Percentiles rank a stretch among this genome's conserved stretches.
These are phyloP conservation scores for Pontederia crassipes DNA, from an alignment of 176 grass and related monocot genomes.

Conservation along the genomic window DNA sequence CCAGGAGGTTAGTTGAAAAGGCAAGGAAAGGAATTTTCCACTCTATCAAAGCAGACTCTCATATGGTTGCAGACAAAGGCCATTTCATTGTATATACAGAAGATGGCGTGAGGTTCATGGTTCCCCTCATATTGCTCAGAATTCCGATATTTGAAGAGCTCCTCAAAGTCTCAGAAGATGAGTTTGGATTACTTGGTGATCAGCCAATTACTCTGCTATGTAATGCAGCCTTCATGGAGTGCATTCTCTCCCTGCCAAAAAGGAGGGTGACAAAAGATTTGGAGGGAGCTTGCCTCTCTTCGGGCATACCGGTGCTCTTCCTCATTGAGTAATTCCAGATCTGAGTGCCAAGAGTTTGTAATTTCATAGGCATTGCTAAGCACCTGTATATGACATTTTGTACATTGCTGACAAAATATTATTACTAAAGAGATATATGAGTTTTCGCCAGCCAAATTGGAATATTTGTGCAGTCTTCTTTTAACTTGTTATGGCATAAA, in stretches of 20 bases:
- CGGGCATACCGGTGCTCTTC: neutral
- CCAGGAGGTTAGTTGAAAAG: constrained; percentile 8
- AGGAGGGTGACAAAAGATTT: neutral
- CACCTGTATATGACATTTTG: too few species aligned
- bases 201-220: neutral
- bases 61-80: neutral
- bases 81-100: constrained; percentile 5
- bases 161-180: neutral
- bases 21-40: constrained; percentile 2
- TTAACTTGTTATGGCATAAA: too few species aligned
- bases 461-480: too few species aligned
- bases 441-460: too few species aligned
- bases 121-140: neutral
- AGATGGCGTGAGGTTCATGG: constrained; percentile 6
- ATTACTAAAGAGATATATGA: too few species aligned
- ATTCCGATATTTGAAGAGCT: constrained; percentile 1
- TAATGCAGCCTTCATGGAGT: neutral
- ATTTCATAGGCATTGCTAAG: neutral
- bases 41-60: neutral
- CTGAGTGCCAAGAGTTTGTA: neutral
- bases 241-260: neutral
- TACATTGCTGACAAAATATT: too few species aligned
- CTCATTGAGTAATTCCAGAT: neutral
- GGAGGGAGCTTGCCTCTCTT: neutral
- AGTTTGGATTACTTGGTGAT: constrained; percentile 6